phyloP scores from a whole-genome alignment of 768 basidiomycete species.

The Pholiota microspora region DNA sequence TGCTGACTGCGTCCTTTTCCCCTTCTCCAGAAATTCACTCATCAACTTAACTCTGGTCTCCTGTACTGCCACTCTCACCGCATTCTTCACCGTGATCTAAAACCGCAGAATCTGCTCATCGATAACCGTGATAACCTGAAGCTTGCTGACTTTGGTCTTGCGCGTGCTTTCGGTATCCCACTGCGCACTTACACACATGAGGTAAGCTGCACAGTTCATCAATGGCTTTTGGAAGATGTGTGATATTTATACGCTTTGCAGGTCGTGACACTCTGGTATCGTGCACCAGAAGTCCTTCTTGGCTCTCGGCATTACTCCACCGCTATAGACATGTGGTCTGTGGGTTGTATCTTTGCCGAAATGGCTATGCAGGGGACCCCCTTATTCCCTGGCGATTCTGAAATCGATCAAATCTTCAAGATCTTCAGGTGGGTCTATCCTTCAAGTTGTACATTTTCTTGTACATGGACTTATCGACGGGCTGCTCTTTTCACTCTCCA shows the following conservation, averaged over 20 bases:
- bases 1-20: constrained; percentile 8
- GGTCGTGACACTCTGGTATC: constrained; percentile 99
- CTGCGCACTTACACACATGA: constrained; percentile 99
- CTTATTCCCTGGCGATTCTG: constrained; percentile 97
- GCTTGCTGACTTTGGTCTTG: constrained; percentile 94
- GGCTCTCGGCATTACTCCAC: constrained; percentile 97
- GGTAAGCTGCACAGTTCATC: constrained; percentile 37
- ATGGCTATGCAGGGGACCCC: constrained; percentile 92
- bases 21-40: constrained; percentile 82
- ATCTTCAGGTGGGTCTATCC: constrained; percentile 80
- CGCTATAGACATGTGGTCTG: constrained; percentile 99
- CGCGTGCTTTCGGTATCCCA: constrained; percentile 96
- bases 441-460: not conserved
- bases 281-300: constrained; percentile 94
- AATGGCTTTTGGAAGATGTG: constrained; percentile 14
- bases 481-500: not conserved
- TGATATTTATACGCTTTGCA: constrained; percentile 28
- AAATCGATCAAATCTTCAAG: constrained; percentile 99
- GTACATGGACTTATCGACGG: not conserved
- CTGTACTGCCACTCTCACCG: constrained; percentile 94
- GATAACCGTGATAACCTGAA: constrained; percentile 89
- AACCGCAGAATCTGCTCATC: constrained; percentile 94
- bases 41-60: constrained; percentile 88
- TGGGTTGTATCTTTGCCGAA: constrained; percentile 97
- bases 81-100: constrained; percentile 95